Evolutionary conservation across 495 filamentous ascomycete species (phyloP), one percentile per base, ranked within the genome.

Genomic region (Cercophora scortea): DNA sequence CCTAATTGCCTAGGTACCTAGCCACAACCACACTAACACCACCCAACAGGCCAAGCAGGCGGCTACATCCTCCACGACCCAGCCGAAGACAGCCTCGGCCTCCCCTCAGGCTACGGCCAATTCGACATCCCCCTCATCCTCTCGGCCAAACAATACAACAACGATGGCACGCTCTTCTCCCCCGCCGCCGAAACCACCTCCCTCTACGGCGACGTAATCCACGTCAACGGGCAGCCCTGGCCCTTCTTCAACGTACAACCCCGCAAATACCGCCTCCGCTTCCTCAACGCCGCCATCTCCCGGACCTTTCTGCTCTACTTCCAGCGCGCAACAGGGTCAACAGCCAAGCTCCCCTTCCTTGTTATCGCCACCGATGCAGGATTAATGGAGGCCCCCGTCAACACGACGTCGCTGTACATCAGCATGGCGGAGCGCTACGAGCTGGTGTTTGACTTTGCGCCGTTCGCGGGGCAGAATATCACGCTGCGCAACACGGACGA

Each of bases 161-260:
- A 47, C 9, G 67, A 76, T 55, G 79, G 79, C 38, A 60, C 66
- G 4, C 61, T 82, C 8, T 66, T 71, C 16, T 69, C 67, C 39
- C 54, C 60, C 0, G 61, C 57, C 12, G 49, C 51, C 10, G 75
- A 81, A 35, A 61, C 56, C 6, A 66, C 58, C 17, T 75, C 70
- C 32, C 59, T 77, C 8, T 82, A 67, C 48, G 80, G 79, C 34
- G 79, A 83, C 49, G 67, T 77, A 16, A 78, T 78, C 44, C 66
- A 74, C 40, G 79, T 83, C 51, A 82, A 82, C 56, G 79, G 73
- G 3, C 73, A 78, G 51, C 77, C 77, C 0, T 82, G 77, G 77
- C 78, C 79, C 0, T 77, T 64, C 56, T 57, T 79, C 15, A 66
- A 65, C 12, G 79, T 82, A n/a, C 66, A 81, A 55, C 77, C 78